phyloP scores from a whole-genome alignment of 1,284 basidiomycete genomes.

The Cutaneotrichosporon spelunceum region DNA sequence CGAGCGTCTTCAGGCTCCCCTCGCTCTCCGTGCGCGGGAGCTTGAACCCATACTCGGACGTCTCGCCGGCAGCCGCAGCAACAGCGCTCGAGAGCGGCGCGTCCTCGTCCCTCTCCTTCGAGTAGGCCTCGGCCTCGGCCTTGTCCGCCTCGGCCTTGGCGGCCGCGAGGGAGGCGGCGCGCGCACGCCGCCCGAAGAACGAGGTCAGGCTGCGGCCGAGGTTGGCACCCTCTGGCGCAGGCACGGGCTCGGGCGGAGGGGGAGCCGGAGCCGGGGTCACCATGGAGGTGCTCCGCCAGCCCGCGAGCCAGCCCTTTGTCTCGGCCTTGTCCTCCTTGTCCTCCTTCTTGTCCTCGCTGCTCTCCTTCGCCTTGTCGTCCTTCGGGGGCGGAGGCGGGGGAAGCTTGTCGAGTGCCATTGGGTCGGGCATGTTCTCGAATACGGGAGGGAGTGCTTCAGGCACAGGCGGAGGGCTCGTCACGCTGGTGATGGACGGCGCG shows the following conservation, averaged over 20 bases:
- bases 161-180: slow-evolving; percentile 1
- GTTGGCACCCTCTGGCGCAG: slow-evolving; percentile 7
- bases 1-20: background rate
- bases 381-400: background rate
- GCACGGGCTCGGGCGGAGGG: slow-evolving; percentile 8
- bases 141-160: background rate
- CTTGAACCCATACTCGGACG: background rate
- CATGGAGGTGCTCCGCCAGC: slow-evolving; percentile 10
- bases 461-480: background rate
- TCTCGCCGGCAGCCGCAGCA: background rate
- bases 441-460: background rate
- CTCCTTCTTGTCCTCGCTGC: slow-evolving; percentile 7
- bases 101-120: background rate
- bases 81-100: slow-evolving; percentile 2
- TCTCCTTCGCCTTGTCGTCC: background rate
- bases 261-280: background rate
- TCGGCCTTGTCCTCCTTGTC: background rate
- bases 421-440: background rate
- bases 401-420: background rate
- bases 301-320: background rate
- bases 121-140: background rate
- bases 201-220: slow-evolving; percentile 20
- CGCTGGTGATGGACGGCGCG: background rate
- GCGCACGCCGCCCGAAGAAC: slow-evolving; percentile 20
- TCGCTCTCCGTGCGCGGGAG: background rate